Conservation (phyloP, 1,284 basidiomycete genomes). For the Abortiporus biennis region DNA sequence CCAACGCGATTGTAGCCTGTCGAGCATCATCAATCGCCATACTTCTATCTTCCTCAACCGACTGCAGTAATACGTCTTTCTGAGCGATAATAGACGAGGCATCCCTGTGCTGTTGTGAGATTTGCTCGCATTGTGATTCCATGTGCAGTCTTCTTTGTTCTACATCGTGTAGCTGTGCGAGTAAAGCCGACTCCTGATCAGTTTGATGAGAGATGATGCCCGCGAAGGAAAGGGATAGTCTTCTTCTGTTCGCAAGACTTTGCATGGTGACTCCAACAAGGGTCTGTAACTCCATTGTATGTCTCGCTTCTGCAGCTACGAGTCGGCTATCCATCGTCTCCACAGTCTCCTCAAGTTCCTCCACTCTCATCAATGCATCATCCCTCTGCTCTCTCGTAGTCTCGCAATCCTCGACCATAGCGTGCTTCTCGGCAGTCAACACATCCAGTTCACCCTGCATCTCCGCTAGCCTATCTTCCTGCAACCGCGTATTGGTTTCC, state of each 20-base stretch:
- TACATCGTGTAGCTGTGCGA: constrained; percentile 1
- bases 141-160: neutral
- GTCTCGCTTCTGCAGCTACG: constrained; percentile 11
- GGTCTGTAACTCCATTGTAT: constrained; percentile 25
- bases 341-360: constrained; percentile 38
- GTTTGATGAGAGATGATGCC: constrained; percentile 1
- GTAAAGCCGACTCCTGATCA: neutral
- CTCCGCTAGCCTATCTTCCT: constrained; percentile 66
- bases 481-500: constrained; percentile 62
- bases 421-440: constrained; percentile 55
- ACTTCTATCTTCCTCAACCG: neutral
- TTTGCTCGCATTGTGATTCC: neutral
- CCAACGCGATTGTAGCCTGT: constrained; percentile 27
- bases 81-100: too few species aligned
- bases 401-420: constrained; percentile 77
- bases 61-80: neutral
- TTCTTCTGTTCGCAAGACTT: neutral
- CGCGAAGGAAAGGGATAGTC: too few species aligned
- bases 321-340: constrained; percentile 46
- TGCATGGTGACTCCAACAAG: constrained; percentile 9
- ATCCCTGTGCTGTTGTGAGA: neutral
- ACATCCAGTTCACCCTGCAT: constrained; percentile 62
- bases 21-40: constrained; percentile 8
- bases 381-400: constrained; percentile 66
- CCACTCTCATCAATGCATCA: constrained; percentile 39